Evolutionary conservation across 148 eudicot genomes (phyloP), one percentile per base, ranked within the genome.

Genomic region (Camellia japonica): DNA sequence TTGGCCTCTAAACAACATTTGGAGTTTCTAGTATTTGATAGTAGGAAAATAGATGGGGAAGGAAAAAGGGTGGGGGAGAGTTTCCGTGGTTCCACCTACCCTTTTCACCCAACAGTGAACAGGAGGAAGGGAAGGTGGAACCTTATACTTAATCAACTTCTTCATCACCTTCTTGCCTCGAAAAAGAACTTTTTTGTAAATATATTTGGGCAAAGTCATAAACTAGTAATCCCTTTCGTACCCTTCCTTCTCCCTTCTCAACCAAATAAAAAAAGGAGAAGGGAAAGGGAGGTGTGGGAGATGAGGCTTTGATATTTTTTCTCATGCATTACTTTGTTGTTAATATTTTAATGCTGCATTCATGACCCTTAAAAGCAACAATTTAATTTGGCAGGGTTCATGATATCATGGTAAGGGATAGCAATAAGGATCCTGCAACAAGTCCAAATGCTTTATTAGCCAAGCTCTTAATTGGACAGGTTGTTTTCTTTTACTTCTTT

Each of bases 381-480:
- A 9, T 62, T 2, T 23, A 23, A 11, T 20, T 51, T 78, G 73
- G 16, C 86, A 94, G 98, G 89, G 98, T 94, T 84, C 92, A 87
- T 64, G 87, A 88, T 68, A 94, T 92, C 70, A 92, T 94, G 92
- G 85, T 81, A 85, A 88, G 81, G 84, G 98, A 94, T 80, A 92
- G 97, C 81, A 83, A 60, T 73, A 87, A 92, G 83, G 95, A 94
- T 79, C 97, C 98, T 80, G 91, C 74, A 71, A 85, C 84, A 65
- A 67, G 89, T 80, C 95, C 97, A 55, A 83, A 83, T 85, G 97
- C 98, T 78, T 12, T 87, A 71, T 74, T 92, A 82, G 98, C 98
- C 85, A 91, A 86, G 85, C 67, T 87, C 84, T 81, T 94, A 79
- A 84, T 92, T 75, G 93, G 90, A 75, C 97, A 92, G 98, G 98